Evolutionary conservation across 1,139 yeast genomes (phyloP).

Genomic region (Entelexis paramagnoliae): DNA sequence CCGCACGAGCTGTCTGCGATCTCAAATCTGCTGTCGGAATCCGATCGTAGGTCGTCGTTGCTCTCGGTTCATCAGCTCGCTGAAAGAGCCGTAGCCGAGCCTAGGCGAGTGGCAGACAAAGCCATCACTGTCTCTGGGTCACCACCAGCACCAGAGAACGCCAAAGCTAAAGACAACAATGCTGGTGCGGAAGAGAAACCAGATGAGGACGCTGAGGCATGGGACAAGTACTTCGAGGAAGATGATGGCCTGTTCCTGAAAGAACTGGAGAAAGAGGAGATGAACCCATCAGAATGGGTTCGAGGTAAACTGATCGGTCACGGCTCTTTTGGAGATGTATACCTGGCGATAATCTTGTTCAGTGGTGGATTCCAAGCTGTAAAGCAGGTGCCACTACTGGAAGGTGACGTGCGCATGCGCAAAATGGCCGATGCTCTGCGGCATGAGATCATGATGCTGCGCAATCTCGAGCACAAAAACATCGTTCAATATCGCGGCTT

Average conservation of each 20-base stretch:
- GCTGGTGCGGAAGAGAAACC: background rate
- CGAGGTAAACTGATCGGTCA: constrained; percentile 90
- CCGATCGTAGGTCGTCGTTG: background rate
- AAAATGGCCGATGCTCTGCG: constrained; percentile 74
- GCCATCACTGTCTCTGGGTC: too few species aligned
- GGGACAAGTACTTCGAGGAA: constrained; percentile 2
- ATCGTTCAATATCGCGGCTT: constrained; percentile 88
- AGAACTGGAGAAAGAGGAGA: constrained; percentile 40
- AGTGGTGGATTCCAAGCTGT: constrained; percentile 97
- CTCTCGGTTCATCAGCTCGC: constrained; percentile 2
- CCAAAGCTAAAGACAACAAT: background rate
- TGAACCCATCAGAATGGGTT: constrained; percentile 73
- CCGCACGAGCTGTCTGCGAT: background rate
- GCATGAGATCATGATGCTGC: constrained; percentile 69
- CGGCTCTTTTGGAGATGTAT: constrained; percentile 91
- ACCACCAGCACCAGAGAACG: too few species aligned
- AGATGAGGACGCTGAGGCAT: constrained; percentile 16
- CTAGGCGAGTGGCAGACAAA: background rate
- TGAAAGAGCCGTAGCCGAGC: background rate
- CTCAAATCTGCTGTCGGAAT: background rate
- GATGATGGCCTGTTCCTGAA: constrained; percentile 28
- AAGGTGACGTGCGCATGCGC: constrained; percentile 37
- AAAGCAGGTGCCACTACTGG: constrained; percentile 65
- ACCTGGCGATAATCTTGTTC: constrained; percentile 78
- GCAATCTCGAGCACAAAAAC: constrained; percentile 79